These are phyloP conservation scores for Anthracocystis walkeri DNA, from an alignment of 1,284 basidiomycete genomes.

Conservation along the genomic window DNA sequence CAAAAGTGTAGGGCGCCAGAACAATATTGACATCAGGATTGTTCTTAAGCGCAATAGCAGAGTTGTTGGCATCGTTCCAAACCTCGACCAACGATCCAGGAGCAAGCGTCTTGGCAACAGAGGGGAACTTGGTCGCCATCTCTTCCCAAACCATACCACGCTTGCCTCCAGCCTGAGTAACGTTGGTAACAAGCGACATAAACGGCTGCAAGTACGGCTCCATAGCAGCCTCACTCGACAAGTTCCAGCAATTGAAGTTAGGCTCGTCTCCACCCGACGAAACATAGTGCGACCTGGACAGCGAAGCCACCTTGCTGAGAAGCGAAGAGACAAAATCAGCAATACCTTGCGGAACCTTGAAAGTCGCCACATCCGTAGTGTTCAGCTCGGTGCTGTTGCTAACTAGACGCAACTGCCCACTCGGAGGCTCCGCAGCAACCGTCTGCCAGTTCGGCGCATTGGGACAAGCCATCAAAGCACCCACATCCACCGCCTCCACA, in stretches of 20 bases:
- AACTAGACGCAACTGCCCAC: slow-evolving; percentile 76
- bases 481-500: slow-evolving; percentile 77
- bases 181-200: slow-evolving; percentile 74
- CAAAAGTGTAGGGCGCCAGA: slow-evolving; percentile 75
- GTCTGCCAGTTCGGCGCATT: slow-evolving; percentile 76
- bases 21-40: slow-evolving; percentile 77
- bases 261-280: slow-evolving; percentile 87
- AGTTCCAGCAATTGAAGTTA: slow-evolving; percentile 77
- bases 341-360: slow-evolving; percentile 71
- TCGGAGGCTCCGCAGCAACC: slow-evolving; percentile 76
- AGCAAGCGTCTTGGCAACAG: slow-evolving; percentile 72
- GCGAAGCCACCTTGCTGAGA: slow-evolving; percentile 60
- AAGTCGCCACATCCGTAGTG: slow-evolving; percentile 60
- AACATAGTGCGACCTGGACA: slow-evolving; percentile 77
- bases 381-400: slow-evolving; percentile 73
- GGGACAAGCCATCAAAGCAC: slow-evolving; percentile 78
- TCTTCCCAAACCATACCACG: slow-evolving; percentile 80
- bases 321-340: slow-evolving; percentile 53
- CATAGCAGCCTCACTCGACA: slow-evolving; percentile 43
- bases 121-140: slow-evolving; percentile 62
- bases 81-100: slow-evolving; percentile 79
- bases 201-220: slow-evolving; percentile 73
- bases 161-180: slow-evolving; percentile 73
- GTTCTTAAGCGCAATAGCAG: slow-evolving; percentile 75
- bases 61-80: slow-evolving; percentile 79